Evolutionary conservation across 345 rosid genomes (phyloP), one percentile per base, ranked within the genome.

Genomic region (Arabidopsis suecica): DNA sequence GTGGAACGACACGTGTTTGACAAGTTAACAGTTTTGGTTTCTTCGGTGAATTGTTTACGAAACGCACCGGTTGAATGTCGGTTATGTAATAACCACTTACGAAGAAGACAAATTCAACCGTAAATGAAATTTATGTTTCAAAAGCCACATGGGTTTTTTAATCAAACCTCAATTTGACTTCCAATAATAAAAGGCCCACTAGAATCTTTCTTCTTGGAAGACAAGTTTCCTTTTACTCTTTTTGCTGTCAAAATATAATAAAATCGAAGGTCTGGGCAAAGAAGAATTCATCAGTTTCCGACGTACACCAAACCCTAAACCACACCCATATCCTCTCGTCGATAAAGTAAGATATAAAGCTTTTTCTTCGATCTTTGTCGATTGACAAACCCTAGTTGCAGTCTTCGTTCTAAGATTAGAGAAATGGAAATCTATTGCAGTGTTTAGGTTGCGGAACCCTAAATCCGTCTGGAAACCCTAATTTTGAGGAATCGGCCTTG

Each of bases 1-100:
- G 18, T 5, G 10, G 56, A 4, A 12, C 13, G 76, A 71, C 80
- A 71, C 61, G 68, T 65, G 55, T 48, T 18, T 28, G 11, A 7
- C 14, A 68, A 0, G 41, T 49, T 40, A 32, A 30, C 44, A 34
- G 23, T 48, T 56, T 48, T 28, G 4, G 2, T 51, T 41, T 25
- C 30, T 33, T 60, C 11, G 2, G 28, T 67, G 10, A 28, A 41
- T 22, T 2, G 13, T 0, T 22, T 40, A 23, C 2, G 25, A 58
- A 59, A 9, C 10, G 38, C 18, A 40, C 9, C 44, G 61, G 53
- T 14, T 50, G n/a, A 0, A n/a, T n/a, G 37, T 3, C 2, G 58
- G n/a, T 23, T 23, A 50, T 32, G 11, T 16, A 16, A 16, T 64
- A n/a, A 13, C 22, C 22, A 66, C 18, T 66, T 13, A 5, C 20